These are phyloP conservation scores for Turnera subulata DNA, from an alignment of 345 rosid species.

Conservation along the genomic window DNA sequence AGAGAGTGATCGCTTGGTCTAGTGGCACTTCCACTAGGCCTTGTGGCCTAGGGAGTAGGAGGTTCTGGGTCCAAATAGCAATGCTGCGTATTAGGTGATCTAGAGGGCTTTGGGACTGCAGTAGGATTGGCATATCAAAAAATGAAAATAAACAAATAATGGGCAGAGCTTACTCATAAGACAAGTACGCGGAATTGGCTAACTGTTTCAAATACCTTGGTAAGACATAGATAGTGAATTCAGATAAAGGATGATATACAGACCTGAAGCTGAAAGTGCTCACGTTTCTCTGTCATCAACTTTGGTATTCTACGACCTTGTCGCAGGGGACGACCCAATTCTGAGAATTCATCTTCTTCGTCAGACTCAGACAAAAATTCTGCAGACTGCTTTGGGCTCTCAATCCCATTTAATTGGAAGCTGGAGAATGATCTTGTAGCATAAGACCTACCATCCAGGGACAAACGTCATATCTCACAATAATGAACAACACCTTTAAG, in stretches of 20 bases:
- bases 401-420: conserved; percentile 11
- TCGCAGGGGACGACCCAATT: conserved; percentile 18
- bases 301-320: conserved; percentile 4
- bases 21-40: too few relatives aligned
- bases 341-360: conserved; percentile 21
- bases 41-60: too few relatives aligned
- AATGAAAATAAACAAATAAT: too few relatives aligned
- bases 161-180: background rate
- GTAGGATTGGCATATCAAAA: background rate
- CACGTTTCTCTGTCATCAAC: conserved; percentile 22
- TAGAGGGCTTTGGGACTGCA: too few relatives aligned
- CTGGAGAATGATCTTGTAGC: conserved; percentile 3
- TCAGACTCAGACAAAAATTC: background rate
- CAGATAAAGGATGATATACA: background rate
- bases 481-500: background rate
- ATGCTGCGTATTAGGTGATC: too few relatives aligned
- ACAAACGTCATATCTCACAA: background rate
- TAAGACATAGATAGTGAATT: too few relatives aligned
- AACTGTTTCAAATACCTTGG: too few relatives aligned
- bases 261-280: conserved; percentile 8
- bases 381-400: conserved; percentile 11
- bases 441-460: conserved; percentile 1
- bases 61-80: too few relatives aligned
- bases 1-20: too few relatives aligned
- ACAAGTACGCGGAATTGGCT: background rate